These are phyloP conservation scores for Flaveria robusta DNA, from an alignment of 129 eudicot species.

Conservation along the genomic window DNA sequence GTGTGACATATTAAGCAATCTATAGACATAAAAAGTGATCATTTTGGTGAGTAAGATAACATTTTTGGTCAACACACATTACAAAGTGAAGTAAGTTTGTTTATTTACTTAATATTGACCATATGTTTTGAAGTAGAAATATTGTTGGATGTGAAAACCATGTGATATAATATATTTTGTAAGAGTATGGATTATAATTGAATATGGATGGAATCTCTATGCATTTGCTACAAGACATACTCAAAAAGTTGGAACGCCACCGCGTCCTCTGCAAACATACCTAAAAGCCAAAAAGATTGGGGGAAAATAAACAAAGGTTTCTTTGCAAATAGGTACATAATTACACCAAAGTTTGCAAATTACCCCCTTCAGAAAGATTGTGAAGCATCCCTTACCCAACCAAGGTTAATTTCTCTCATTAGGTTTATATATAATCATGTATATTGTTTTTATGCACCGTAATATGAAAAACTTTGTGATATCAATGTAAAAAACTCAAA, in stretches of 20 bases:
- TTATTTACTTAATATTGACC: neutral
- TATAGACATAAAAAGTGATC: neutral
- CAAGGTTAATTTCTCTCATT: neutral
- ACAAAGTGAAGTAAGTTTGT: neutral
- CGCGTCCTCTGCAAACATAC: constrained; percentile 33
- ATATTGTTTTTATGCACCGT: too few relatives aligned
- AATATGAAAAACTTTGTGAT: too few relatives aligned
- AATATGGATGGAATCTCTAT: constrained; percentile 49
- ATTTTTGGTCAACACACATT: constrained; percentile 8
- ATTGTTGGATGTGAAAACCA: constrained; percentile 18
- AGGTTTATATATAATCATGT: too few relatives aligned
- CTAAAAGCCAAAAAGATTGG: constrained; percentile 28
- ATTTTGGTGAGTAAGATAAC: neutral
- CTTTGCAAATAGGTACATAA: constrained; percentile 19
- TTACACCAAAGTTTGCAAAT: neutral
- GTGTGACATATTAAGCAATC: too few relatives aligned
- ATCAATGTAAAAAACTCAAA: too few relatives aligned
- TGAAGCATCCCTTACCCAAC: neutral
- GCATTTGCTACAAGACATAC: constrained; percentile 54
- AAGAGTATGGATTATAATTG: neutral
- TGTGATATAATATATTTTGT: neutral
- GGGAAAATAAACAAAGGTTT: neutral
- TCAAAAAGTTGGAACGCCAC: constrained; percentile 54
- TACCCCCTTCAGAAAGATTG: neutral
- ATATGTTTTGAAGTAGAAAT: neutral